Conservation (phyloP, 306 rosid species). For the Fragaria vesca region DNA sequence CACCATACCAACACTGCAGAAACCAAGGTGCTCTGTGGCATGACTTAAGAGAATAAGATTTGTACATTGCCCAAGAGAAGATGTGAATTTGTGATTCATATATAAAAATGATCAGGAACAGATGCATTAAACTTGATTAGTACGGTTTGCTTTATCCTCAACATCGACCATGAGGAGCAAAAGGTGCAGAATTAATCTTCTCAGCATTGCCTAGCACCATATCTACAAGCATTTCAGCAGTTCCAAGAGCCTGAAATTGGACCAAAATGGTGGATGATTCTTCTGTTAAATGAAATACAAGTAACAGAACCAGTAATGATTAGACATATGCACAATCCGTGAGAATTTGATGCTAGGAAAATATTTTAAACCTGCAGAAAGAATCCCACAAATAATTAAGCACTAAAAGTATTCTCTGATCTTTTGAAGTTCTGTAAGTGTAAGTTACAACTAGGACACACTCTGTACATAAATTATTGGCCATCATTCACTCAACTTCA, state of each 20-base stretch:
- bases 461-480: constrained; percentile 4
- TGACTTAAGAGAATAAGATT: constrained; percentile 2
- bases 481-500: neutral
- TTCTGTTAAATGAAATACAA: neutral
- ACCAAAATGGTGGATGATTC: constrained; percentile 22
- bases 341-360: neutral
- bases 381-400: neutral
- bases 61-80: neutral
- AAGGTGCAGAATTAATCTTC: constrained; percentile 49
- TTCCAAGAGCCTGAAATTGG: constrained; percentile 76
- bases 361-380: neutral
- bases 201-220: constrained; percentile 61
- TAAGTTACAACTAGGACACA: neutral
- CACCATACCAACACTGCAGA: constrained; percentile 13
- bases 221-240: constrained; percentile 75
- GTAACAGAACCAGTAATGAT: neutral
- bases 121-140: neutral
- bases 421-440: neutral
- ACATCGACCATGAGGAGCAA: constrained; percentile 50
- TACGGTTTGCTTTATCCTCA: constrained; percentile 11
- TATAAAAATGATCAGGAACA: neutral
- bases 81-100: neutral
- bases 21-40: neutral
- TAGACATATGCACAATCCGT: constrained; percentile 20
- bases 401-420: neutral